A percentile compares a stretch with the other conserved stretches of the same genome.
phyloP scores from a whole-genome alignment of 1,284 basidiomycete species.

The Tylopilus sp. region DNA sequence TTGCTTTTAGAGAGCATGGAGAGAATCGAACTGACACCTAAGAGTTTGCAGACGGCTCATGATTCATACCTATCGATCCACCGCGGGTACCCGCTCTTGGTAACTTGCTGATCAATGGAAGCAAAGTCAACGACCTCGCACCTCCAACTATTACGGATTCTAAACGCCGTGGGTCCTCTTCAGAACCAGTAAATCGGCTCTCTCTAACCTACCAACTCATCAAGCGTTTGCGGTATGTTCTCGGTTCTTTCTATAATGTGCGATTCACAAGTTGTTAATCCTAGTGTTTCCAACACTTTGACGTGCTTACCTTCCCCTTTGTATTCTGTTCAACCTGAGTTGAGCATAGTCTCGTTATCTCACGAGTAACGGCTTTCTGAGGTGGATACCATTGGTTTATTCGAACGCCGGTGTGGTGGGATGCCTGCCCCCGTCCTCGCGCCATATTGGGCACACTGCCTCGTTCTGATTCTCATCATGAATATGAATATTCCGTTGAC shows the following conservation, averaged over 20 bases:
- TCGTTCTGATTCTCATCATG: conserved; percentile 12
- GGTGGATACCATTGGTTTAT: conserved; percentile 8
- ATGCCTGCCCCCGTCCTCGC: conserved; percentile 27
- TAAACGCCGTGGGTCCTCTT: conserved; percentile 24
- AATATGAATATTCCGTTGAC: conserved; percentile 23
- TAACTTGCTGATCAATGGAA: conserved; percentile 8
- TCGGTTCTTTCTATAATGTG: not conserved
- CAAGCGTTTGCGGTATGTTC: conserved; percentile 26
- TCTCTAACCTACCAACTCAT: not conserved
- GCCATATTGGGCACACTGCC: conserved; percentile 40
- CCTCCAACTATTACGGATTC: conserved; percentile 23
- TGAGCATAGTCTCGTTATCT: not conserved
- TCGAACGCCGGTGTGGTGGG: conserved; percentile 40
- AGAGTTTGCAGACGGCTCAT: not conserved
- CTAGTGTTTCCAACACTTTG: not conserved
- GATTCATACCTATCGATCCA: conserved; percentile 5
- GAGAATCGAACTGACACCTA: not conserved
- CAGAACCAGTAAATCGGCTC: not conserved
- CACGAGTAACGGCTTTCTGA: conserved; percentile 49
- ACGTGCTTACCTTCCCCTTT: conserved; percentile 17
- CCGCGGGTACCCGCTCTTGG: not conserved
- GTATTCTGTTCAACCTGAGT: not conserved
- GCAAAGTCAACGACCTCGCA: conserved; percentile 6
- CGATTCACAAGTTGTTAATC: not conserved
- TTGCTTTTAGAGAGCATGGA: conserved; percentile 11